These are phyloP conservation scores for Talaromyces adpressus DNA, from an alignment of 495 filamentous ascomycete genomes.

Conservation along the genomic window DNA sequence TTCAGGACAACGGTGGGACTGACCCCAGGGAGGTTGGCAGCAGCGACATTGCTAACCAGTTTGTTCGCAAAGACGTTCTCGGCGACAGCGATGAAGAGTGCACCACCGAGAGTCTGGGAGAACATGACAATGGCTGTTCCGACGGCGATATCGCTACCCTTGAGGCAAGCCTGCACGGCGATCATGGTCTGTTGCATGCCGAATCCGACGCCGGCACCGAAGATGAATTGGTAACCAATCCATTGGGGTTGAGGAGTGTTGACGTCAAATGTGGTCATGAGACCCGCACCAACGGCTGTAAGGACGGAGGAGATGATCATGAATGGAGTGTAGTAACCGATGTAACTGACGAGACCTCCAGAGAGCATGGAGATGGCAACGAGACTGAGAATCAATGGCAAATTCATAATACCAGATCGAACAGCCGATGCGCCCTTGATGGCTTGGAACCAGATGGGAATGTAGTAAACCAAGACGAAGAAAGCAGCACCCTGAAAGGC, in stretches of 20 bases:
- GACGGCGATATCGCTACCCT: constrained; percentile 53
- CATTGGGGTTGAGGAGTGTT: constrained; percentile 50
- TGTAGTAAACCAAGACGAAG: constrained; percentile 56
- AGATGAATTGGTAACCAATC: constrained; percentile 74
- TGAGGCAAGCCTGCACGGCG: constrained; percentile 61
- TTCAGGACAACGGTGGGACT: constrained; percentile 42
- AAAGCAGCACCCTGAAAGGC: constrained; percentile 56
- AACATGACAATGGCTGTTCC: constrained; percentile 64
- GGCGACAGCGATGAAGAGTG: constrained; percentile 66
- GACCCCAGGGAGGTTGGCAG: constrained; percentile 39
- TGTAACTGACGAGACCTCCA: constrained; percentile 51
- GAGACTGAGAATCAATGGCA: constrained; percentile 63
- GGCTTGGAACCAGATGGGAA: constrained; percentile 88
- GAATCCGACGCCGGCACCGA: constrained; percentile 62
- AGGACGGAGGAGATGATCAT: constrained; percentile 57
- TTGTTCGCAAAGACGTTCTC: constrained; percentile 75
- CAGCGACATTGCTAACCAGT: constrained; percentile 49
- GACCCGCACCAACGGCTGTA: constrained; percentile 58
- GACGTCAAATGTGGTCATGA: constrained; percentile 56
- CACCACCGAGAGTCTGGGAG: constrained; percentile 62
- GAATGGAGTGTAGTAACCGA: constrained; percentile 74
- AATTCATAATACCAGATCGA: constrained; percentile 66
- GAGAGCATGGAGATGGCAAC: constrained; percentile 54
- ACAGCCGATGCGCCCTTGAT: constrained; percentile 64
- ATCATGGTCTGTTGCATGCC: constrained; percentile 64